phyloP scores from a whole-genome alignment of 805 yeast genomes.

The Saccharomycopsis lassenensis region DNA sequence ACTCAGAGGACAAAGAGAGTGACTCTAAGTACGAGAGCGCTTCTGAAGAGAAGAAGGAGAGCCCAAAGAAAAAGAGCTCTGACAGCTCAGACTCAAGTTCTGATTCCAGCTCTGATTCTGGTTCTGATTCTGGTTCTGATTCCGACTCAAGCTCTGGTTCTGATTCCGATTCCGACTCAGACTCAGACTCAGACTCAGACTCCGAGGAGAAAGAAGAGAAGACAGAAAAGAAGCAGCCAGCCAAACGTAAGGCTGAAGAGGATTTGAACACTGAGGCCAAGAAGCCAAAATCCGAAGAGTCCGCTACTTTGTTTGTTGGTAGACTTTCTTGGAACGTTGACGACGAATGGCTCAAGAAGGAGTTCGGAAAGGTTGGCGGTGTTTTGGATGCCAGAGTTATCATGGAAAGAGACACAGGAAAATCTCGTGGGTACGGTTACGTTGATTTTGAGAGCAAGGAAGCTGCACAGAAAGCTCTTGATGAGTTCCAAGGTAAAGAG shows the following conservation, averaged over 20 bases:
- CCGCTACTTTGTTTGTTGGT: conserved; percentile 91
- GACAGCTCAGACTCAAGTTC: conserved; percentile 26
- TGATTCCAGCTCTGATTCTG: conserved; percentile 20
- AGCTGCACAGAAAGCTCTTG: conserved; percentile 77
- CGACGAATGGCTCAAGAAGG: conserved; percentile 84
- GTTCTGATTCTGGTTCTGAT: conserved; percentile 19
- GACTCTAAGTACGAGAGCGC: conserved; percentile 7
- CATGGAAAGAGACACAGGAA: conserved; percentile 82
- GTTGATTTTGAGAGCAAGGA: conserved; percentile 79
- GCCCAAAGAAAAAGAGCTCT: conserved; percentile 21
- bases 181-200: conserved; percentile 15
- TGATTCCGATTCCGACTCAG: conserved; percentile 13
- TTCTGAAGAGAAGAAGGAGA: conserved; percentile 18
- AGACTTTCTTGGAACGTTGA: conserved; percentile 96
- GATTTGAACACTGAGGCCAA: conserved; percentile 33
- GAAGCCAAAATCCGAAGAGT: conserved; percentile 46
- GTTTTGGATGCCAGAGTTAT: conserved; percentile 85
- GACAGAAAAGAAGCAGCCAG: conserved; percentile 24
- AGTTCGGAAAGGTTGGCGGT: conserved; percentile 76
- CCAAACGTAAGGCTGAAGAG: conserved; percentile 25
- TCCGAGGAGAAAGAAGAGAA: conserved; percentile 18
- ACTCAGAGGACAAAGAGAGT: conserved; percentile 20
- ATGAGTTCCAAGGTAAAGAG: conserved; percentile 82
- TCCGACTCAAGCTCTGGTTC: conserved; percentile 18
- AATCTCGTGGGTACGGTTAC: conserved; percentile 95